Evolutionary conservation across 176 grass and related monocot genomes (phyloP).

Genomic region (Avena eriantha): DNA sequence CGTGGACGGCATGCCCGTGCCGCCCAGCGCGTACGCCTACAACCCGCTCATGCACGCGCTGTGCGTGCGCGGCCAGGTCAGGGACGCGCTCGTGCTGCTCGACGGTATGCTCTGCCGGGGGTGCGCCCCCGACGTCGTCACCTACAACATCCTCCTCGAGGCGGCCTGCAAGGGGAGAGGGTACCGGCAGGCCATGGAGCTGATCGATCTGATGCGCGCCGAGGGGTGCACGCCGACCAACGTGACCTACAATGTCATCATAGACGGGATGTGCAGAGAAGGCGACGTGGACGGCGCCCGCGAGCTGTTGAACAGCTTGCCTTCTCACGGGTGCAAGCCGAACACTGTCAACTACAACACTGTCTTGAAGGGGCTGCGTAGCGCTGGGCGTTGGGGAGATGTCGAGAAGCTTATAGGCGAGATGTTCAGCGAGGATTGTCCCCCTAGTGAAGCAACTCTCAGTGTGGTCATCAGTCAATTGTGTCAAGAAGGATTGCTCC

Average conservation of each 20-base stretch:
- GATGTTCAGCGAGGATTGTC: conserved; percentile 62
- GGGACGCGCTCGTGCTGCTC: conserved; percentile 66
- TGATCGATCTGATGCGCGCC: conserved; percentile 63
- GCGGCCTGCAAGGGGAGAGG: conserved; percentile 64
- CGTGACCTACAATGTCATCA: conserved; percentile 74
- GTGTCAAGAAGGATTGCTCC: conserved; percentile 53
- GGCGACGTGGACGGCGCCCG: conserved; percentile 51
- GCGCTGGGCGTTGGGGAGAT: conserved; percentile 54
- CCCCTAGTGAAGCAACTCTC: conserved; percentile 57
- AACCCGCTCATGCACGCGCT: conserved; percentile 75
- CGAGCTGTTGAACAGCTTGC: conserved; percentile 49
- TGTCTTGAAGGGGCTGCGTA: conserved; percentile 58
- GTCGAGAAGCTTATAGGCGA: conserved; percentile 51
- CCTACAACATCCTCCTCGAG: conserved; percentile 82
- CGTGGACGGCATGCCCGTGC: conserved; percentile 58
- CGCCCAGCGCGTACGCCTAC: conserved; percentile 63
- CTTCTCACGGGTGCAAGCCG: conserved; percentile 63
- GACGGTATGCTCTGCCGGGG: conserved; percentile 68
- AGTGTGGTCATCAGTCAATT: conserved; percentile 63
- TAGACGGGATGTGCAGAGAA: conserved; percentile 74
- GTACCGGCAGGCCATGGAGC: conserved; percentile 57
- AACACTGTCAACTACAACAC: conserved; percentile 70
- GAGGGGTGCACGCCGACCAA: conserved; percentile 70
- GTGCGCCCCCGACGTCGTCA: conserved; percentile 67
- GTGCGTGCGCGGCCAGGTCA: conserved; percentile 56